Evolutionary conservation across 345 rosid genomes (phyloP).

Genomic region (Arabidopsis thaliana): TAIR10.1 NC_003071.7:15283501-15284000

Average conservation of each 20-base stretch:
- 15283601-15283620: conserved; percentile 19
- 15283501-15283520: conserved; percentile 40
- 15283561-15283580: conserved; percentile 31
- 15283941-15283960: conserved; percentile 21
- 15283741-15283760: conserved; percentile 11
- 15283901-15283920: conserved; percentile 35
- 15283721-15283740: conserved; percentile 13
- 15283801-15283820: conserved; percentile 37
- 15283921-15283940: conserved; percentile 35
- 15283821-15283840: neutral
- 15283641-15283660: conserved; percentile 6
- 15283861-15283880: neutral
- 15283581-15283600: conserved; percentile 29
- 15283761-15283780: conserved; percentile 3
- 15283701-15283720: conserved; percentile 27
- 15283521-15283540: conserved; percentile 40
- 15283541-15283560: conserved; percentile 19
- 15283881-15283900: conserved; percentile 25
- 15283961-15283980: conserved; percentile 8
- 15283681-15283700: conserved; percentile 14
- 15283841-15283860: conserved; percentile 20
- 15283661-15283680: conserved; percentile 18
- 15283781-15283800: conserved; percentile 25
- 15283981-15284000: conserved; percentile 7
- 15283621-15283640: neutral